These are phyloP conservation scores for Brassica balearica DNA, from an alignment of 441 rosid species.

Conservation along the genomic window DNA sequence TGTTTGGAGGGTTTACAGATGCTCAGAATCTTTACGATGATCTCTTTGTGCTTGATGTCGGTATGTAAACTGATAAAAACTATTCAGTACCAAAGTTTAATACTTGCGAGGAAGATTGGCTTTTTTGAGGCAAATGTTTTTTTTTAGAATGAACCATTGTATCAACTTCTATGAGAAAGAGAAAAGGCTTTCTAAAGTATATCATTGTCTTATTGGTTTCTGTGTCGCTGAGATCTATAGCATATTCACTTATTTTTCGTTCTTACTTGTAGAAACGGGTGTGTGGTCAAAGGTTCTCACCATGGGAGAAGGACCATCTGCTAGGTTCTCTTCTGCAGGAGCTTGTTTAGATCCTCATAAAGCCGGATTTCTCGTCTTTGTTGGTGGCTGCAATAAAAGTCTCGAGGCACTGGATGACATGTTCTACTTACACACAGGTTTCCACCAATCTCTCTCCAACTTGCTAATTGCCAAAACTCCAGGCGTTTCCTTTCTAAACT, in stretches of 20 bases:
- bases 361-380: conserved; percentile 73
- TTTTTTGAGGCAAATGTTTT: too few species aligned
- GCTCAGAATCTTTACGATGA: conserved; percentile 89
- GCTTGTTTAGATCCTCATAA: conserved; percentile 86
- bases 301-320: conserved; percentile 81
- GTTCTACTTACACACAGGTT: conserved; percentile 91
- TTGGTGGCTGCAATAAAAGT: conserved; percentile 94
- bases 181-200: too few species aligned
- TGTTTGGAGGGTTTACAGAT: conserved; percentile 93
- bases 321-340: conserved; percentile 90
- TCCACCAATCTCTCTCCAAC: conserved; percentile 26
- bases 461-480: neutral
- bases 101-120: conserved; percentile 9
- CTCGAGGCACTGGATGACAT: conserved; percentile 95
- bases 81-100: conserved; percentile 8
- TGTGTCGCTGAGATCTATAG: neutral
- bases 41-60: conserved; percentile 81
- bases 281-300: conserved; percentile 81
- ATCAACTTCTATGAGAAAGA: too few species aligned
- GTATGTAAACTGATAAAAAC: conserved; percentile 53
- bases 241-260: conserved; percentile 34
- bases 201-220: too few species aligned
- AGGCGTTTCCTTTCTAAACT: conserved; percentile 15
- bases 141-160: too few species aligned
- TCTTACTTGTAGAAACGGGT: conserved; percentile 64